Evolutionary conservation across 1,139 yeast species (phyloP), one percentile per base, ranked within the genome.

Genomic region (Schizosaccharomyces versatilis): DNA sequence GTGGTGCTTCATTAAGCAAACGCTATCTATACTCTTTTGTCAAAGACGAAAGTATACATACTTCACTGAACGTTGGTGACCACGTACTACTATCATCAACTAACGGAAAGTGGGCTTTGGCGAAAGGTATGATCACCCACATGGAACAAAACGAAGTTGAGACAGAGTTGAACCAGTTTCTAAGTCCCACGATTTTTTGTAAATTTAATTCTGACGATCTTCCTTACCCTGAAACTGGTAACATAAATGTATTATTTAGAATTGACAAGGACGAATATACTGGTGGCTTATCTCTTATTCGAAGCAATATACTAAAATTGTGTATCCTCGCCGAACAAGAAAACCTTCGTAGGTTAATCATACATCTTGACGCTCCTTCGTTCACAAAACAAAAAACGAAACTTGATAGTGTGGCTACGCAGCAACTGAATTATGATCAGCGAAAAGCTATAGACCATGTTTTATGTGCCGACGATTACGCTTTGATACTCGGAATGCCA

Each of bases 401-500:
- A 48, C 12, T 6, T 14, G 38, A 15, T 1, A 5, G 38, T 44
- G 19, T 14, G 5, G 15, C 8, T 14, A 24, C 7, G 32, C 14
- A 44, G 3, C 57, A 61, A 3, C 73, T 79, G 61, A 90, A 90
- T 62, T 63, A 65, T 0, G 94, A 85, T 62, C 99, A 90, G 64
- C 59, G 69, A 5, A 61, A 59, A 1, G 97, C 97, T 0, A 73
- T 90, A 51, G 73, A 77, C 10, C 75, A 73, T 60, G 85, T 79
- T 0, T 65, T 85, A 54, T 66, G 73, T 17, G 60, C 94, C 0
- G 67, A 80, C 54, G 95, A 88, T 64, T 90, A 84, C 64, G 72
- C 90, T 1, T 71, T 90, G 60, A 76, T 90, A 40, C 69, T 88
- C 57, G 99, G 99, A 1, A 90, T 93, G 98, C 98, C 98, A 0